Percentiles rank a stretch among this genome's conserved stretches.
phyloP scores from a whole-genome alignment of 208 protist species.

The Trichomonas tenax region DNA sequence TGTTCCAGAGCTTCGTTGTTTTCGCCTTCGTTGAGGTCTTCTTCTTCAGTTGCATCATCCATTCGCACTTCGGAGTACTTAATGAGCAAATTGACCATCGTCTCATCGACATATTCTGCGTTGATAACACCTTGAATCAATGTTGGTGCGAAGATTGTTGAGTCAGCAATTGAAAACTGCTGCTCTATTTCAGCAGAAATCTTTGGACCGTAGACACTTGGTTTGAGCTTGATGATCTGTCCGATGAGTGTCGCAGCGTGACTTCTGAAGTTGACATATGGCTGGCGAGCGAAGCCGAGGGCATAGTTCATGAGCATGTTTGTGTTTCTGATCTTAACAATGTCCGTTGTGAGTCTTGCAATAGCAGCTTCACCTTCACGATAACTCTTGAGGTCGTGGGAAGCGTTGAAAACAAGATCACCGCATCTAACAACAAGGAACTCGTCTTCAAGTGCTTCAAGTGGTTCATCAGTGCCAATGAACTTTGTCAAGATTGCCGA shows the following conservation, averaged over 20 bases:
- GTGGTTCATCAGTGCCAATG: neutral
- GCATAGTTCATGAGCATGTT: neutral
- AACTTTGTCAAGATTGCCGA: neutral
- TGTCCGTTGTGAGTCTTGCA: neutral
- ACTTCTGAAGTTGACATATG: neutral
- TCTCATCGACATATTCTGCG: neutral
- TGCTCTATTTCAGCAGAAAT: neutral
- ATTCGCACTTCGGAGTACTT: neutral
- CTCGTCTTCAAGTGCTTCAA: neutral
- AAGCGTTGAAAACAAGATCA: neutral
- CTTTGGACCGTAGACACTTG: neutral
- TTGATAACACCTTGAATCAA: neutral
- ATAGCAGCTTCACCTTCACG: neutral
- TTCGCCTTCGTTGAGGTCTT: neutral
- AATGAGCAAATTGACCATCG: neutral
- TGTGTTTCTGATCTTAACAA: neutral
- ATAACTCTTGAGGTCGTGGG: neutral
- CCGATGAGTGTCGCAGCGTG: neutral
- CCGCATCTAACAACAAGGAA: neutral
- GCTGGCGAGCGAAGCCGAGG: neutral
- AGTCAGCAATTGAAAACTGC: neutral
- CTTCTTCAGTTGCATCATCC: neutral
- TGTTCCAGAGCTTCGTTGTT: neutral
- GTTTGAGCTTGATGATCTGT: neutral
- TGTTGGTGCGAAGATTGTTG: neutral